A percentile compares a stretch with the other conserved stretches of the same genome.
phyloP scores from a whole-genome alignment of 2,329 filamentous ascomycete species.

The Aspergillus sp. region DNA sequence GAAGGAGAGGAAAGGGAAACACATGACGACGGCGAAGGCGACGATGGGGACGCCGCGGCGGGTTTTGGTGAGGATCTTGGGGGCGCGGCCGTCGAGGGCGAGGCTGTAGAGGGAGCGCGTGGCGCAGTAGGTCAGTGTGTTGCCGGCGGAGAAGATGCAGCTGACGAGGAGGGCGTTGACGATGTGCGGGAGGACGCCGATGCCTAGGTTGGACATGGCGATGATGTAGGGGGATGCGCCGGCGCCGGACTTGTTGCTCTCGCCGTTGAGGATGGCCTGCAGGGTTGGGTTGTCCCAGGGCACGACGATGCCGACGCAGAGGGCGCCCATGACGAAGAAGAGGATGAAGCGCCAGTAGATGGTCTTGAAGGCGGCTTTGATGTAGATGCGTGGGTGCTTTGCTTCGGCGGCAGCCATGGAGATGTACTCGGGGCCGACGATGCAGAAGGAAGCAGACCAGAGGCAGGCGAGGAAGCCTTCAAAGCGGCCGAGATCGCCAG shows the following conservation, averaged over 20 bases:
- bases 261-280: slow-evolving; percentile 18
- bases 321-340: slow-evolving; percentile 70
- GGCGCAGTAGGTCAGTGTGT: slow-evolving; percentile 56
- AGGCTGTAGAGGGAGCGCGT: slow-evolving; percentile 55
- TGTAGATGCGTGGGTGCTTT: slow-evolving; percentile 62
- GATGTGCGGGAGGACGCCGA: slow-evolving; percentile 57
- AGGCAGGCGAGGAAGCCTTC: slow-evolving; percentile 62
- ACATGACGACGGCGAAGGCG: slow-evolving; percentile 28
- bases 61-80: slow-evolving; percentile 57
- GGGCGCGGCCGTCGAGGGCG: slow-evolving; percentile 54
- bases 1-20: not conserved
- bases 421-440: slow-evolving; percentile 64
- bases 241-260: slow-evolving; percentile 45
- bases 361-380: slow-evolving; percentile 71
- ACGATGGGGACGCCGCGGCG: slow-evolving; percentile 62
- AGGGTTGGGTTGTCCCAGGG: slow-evolving; percentile 60
- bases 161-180: slow-evolving; percentile 58
- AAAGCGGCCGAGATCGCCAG: slow-evolving; percentile 58
- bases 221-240: slow-evolving; percentile 62
- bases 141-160: slow-evolving; percentile 58
- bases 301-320: slow-evolving; percentile 67
- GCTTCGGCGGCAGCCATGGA: slow-evolving; percentile 61
- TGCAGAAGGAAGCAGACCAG: slow-evolving; percentile 64
- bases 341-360: slow-evolving; percentile 71
- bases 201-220: slow-evolving; percentile 57